A percentile compares a stretch with the other conserved stretches of the same genome.
Evolutionary conservation across 1,139 yeast species (phyloP).

Genomic region (Pichia sp.): DNA sequence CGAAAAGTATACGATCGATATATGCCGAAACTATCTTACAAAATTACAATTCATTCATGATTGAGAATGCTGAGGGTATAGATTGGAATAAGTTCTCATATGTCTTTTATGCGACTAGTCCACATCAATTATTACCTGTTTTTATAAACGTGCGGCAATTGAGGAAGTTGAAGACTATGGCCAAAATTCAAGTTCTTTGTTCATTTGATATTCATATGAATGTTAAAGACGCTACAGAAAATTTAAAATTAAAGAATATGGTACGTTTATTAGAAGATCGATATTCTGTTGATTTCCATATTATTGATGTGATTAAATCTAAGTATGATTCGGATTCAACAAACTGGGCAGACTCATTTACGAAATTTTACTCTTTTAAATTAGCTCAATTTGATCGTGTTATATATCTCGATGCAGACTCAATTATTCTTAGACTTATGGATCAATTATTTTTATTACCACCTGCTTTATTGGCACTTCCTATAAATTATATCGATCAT

Average conservation of each 20-base stretch:
- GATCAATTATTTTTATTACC: constrained; percentile 48
- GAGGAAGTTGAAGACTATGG: constrained; percentile 32
- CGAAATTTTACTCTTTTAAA: constrained; percentile 49
- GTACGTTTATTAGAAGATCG: neutral
- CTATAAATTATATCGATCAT: constrained; percentile 31
- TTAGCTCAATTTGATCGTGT: constrained; percentile 44
- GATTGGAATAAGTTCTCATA: constrained; percentile 34
- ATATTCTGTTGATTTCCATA: constrained; percentile 1
- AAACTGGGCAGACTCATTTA: constrained; percentile 48
- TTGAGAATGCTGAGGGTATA: constrained; percentile 11
- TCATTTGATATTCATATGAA: constrained; percentile 8
- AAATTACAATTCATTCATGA: constrained; percentile 10
- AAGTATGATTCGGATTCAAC: constrained; percentile 4
- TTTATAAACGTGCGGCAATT: constrained; percentile 37
- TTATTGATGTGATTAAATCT: constrained; percentile 6
- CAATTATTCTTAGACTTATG: constrained; percentile 34
- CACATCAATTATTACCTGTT: constrained; percentile 39
- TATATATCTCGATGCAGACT: constrained; percentile 42
- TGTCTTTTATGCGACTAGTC: constrained; percentile 42
- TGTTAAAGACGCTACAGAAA: neutral
- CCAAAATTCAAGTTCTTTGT: constrained; percentile 36
- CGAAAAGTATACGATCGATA: constrained; percentile 17
- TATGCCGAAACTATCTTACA: constrained; percentile 19
- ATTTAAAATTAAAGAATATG: constrained; percentile 2
- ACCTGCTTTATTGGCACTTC: constrained; percentile 31